Conservation (phyloP, 75 land plant genomes). For the Larix kaempferi region DNA sequence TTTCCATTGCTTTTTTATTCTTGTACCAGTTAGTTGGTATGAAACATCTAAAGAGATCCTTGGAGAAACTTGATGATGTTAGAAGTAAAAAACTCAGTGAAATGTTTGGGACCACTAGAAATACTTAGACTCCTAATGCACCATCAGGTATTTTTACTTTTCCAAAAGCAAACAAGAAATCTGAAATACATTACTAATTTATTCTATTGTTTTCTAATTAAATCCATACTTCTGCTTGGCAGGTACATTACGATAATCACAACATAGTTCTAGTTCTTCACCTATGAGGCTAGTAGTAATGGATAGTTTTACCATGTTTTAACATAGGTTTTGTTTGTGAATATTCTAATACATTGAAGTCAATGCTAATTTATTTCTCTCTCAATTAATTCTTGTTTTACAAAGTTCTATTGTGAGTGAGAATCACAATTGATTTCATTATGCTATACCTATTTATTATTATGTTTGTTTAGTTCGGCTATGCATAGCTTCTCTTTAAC, state of each 20-base stretch:
- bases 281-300: background rate
- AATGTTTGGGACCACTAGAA: conserved; percentile 30
- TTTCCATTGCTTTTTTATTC: background rate
- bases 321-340: background rate
- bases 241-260: conserved; percentile 1
- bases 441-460: background rate
- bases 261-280: background rate
- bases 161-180: background rate
- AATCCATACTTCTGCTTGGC: background rate
- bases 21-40: conserved; percentile 38
- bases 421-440: background rate
- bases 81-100: conserved; percentile 48
- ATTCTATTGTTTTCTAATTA: background rate
- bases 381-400: background rate
- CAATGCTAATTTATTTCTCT: background rate
- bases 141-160: conserved; percentile 20
- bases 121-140: background rate
- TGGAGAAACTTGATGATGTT: conserved; percentile 54
- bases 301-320: background rate
- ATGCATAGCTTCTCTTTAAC: too few species aligned
- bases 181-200: too few species aligned
- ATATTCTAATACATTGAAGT: background rate
- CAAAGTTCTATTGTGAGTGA: background rate
- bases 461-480: too few species aligned
- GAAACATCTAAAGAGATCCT: conserved; percentile 38